Evolutionary conservation across 345 rosid genomes (phyloP), one percentile per base, ranked within the genome.

Genomic region (Sonneratia caseolaris): DNA sequence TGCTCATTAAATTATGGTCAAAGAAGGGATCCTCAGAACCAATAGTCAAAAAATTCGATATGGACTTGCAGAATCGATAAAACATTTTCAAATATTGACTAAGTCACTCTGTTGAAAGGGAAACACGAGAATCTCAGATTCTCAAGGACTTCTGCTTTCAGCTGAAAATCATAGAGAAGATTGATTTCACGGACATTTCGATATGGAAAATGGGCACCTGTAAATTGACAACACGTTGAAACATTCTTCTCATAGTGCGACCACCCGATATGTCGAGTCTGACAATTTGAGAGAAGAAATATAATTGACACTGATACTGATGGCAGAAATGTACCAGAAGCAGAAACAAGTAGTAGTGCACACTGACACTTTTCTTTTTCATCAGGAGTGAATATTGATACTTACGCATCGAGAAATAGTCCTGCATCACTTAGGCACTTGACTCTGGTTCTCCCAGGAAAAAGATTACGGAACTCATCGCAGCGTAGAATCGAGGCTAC

Each of bases 351-450:
- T 32, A 11, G 19, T 1, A 62, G 10, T 13, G 37, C 18, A 27
- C 7, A 13, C 5, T 4, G 18, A 27, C 32, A 27, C 32, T 27
- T 27, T 27, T 27, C 32, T 27, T 27, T 27, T 27, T 27, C 32
- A 27, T 27, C 32, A 27, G 32, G 32, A 27, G 32, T 27, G 32
- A 27, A 27, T 27, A 27, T 27, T 62, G 38, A 62, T n/a, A 15
- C 37, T 79, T 84, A 84, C 89, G 78, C 79, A 47, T 84, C 89
- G 43, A 86, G 89, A 75, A 84, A 84, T 62, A 86, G 61, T 71
- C 87, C 89, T 69, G 82, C 89, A 42, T 86, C 89, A 76, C 87
- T 86, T 37, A 86, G 78, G 77, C 89, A 86, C 75, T 86, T 86
- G 69, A 86, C 90, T 82, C 73, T 82, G 19, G 81, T 81, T 67